phyloP scores from a whole-genome alignment of 345 rosid genomes.

The Clarkia xantiana region DNA sequence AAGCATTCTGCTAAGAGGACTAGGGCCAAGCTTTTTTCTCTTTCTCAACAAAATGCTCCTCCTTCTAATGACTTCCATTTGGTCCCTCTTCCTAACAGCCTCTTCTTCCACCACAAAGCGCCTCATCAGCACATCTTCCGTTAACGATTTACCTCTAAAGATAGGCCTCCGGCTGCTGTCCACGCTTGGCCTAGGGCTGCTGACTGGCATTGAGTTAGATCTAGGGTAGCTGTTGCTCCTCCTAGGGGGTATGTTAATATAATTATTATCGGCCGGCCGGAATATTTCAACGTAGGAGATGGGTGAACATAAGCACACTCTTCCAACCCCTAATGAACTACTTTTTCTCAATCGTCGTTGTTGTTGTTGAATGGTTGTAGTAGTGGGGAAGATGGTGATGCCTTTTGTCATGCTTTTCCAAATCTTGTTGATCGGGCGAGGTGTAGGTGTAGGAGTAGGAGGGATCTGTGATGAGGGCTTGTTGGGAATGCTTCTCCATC shows the following conservation, averaged over 20 bases:
- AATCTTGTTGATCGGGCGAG: conserved; percentile 16
- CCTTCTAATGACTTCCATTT: conserved; percentile 71
- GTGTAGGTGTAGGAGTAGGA: conserved; percentile 13
- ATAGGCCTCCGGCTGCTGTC: conserved; percentile 43
- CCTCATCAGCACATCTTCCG: conserved; percentile 76
- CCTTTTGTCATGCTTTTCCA: conserved; percentile 41
- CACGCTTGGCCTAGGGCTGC: conserved; percentile 24
- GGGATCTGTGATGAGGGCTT: too few species aligned
- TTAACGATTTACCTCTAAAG: conserved; percentile 83
- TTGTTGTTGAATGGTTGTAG: conserved; percentile 11
- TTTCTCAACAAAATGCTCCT: conserved; percentile 43
- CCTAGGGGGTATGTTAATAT: conserved; percentile 69
- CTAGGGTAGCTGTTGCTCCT: conserved; percentile 84
- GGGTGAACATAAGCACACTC: conserved; percentile 85
- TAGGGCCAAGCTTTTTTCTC: conserved; percentile 79
- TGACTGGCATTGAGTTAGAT: conserved; percentile 27
- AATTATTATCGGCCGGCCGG: too few species aligned
- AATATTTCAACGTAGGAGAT: conserved; percentile 82
- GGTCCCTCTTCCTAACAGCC: conserved; percentile 60
- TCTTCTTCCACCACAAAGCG: conserved; percentile 88
- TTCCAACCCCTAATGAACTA: conserved; percentile 59
- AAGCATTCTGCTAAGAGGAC: conserved; percentile 77
- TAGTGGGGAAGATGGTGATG: conserved; percentile 6
- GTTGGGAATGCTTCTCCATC: conserved; percentile 41
- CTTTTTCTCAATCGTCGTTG: conserved; percentile 44